A percentile compares a stretch with the other conserved stretches of the same genome.
phyloP scores from a whole-genome alignment of 73 alveolate species.

The Urostyla sp. region DNA sequence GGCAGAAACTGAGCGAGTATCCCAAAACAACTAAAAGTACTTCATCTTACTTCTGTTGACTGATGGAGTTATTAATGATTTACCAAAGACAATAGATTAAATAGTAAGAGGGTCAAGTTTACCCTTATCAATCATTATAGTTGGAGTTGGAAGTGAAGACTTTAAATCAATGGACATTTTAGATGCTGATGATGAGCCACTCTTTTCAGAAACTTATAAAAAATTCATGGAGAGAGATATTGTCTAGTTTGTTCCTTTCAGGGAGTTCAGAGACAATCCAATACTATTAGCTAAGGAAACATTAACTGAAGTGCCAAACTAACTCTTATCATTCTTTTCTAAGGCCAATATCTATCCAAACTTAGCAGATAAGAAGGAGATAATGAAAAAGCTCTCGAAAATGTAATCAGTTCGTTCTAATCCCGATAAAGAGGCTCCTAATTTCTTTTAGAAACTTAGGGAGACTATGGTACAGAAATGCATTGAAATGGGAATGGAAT shows the following conservation, averaged over 20 bases:
- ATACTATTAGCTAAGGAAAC: slow-evolving; percentile 88
- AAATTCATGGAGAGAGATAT: slow-evolving; percentile 78
- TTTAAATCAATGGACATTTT: slow-evolving; percentile 87
- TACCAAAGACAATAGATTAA: slow-evolving; percentile 88
- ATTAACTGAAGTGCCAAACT: slow-evolving; percentile 89
- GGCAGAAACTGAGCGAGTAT: slow-evolving; percentile 24
- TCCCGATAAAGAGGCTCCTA: not conserved
- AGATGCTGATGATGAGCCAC: slow-evolving; percentile 94
- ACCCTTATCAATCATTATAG: slow-evolving; percentile 93
- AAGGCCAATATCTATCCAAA: slow-evolving; percentile 72
- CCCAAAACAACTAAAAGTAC: slow-evolving; percentile 44
- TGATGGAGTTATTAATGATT: slow-evolving; percentile 95
- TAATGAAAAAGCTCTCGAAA: slow-evolving; percentile 32
- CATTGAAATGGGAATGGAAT: slow-evolving; percentile 8
- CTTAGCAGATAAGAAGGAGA: slow-evolving; percentile 48
- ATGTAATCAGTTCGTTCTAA: not conserved
- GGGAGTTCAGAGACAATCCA: slow-evolving; percentile 80
- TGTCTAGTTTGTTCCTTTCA: slow-evolving; percentile 87
- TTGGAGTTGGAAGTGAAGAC: slow-evolving; percentile 96
- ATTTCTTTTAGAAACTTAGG: slow-evolving; percentile 24
- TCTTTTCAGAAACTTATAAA: slow-evolving; percentile 71
- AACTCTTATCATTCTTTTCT: slow-evolving; percentile 83
- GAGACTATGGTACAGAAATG: not conserved
- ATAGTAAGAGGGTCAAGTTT: slow-evolving; percentile 88
- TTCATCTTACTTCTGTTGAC: slow-evolving; percentile 88